Evolutionary conservation across 371 early-diverging fungal genomes (phyloP), one percentile per base, ranked within the genome.

Genomic region (Caulochytrium protostelioides): DNA sequence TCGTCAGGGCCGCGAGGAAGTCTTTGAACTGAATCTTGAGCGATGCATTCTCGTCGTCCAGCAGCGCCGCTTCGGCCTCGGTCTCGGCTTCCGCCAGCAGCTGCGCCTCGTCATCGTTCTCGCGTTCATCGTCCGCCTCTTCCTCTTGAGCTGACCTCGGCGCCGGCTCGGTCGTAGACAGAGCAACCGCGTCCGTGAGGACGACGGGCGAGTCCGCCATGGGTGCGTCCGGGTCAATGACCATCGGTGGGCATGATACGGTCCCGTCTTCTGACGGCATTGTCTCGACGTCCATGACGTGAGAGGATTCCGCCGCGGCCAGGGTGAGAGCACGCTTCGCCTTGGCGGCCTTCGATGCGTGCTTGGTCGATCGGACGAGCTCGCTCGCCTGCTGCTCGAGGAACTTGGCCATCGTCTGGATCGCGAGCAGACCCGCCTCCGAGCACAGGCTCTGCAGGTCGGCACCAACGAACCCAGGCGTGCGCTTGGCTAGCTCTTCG

Each of bases 381-480:
- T n/a, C n/a, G n/a, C n/a, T n/a, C n/a, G 57, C 58, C 27, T 91
- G 54, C 24, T 69, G 49, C 49, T 83, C 62, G 56, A 85, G 82
- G 37, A n/a, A n/a, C n/a, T n/a, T n/a, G n/a, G n/a, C n/a, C n/a
- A 97, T 83, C 38, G 97, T 74, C 50, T 81, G 70, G 30, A 95
- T 74, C 19, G 98, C 89, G 50, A 85, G 66, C 41, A 91, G 70
- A 30, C 98, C 98, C 1, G 99, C 99, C n/a, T 94, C 87, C 0
- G 86, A 70, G 2, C 86, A 84, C 30, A 99, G 59, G 1, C 95
- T 90, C 24, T 83, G 84, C 32, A 99, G 61, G 65, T 99, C 99
- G 4, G 95, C 94, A 26, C 99, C 99, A 2, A 97, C 98, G 59
- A 87, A 98, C 6, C 99, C 99, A 14, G 98, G 98, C 0, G 94